Percentiles rank a stretch among this genome's conserved stretches.
Conservation (phyloP, 495 filamentous ascomycete genomes). For the Aspergillus mulundensis region DNA sequence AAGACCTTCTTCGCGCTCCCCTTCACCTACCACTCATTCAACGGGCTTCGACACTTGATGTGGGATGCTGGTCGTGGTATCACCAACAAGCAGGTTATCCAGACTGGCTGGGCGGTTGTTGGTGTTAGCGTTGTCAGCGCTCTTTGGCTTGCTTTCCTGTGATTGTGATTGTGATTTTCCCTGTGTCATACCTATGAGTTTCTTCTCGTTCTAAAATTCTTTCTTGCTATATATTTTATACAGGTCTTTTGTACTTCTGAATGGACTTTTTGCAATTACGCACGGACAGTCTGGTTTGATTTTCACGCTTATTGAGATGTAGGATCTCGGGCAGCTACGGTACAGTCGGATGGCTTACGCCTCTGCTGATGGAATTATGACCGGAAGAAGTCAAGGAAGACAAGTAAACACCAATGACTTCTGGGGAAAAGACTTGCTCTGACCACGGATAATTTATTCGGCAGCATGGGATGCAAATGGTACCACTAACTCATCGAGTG, state of each 20-base stretch:
- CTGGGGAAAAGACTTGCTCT: too few species aligned
- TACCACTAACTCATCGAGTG: too few species aligned
- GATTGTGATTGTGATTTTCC: constrained; percentile 28
- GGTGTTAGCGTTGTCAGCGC: constrained; percentile 62
- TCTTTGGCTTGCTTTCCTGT: constrained; percentile 56
- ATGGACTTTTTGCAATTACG: constrained; percentile 7
- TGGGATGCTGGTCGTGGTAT: constrained; percentile 77
- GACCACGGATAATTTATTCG: too few species aligned
- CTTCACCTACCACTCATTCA: constrained; percentile 82
- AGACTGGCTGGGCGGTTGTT: constrained; percentile 71
- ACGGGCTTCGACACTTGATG: constrained; percentile 83
- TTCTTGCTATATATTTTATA: constrained; percentile 25
- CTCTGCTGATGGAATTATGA: neutral
- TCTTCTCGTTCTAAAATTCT: constrained; percentile 20
- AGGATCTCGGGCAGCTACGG: neutral
- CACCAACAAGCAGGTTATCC: constrained; percentile 64
- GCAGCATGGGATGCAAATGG: too few species aligned
- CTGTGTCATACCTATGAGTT: constrained; percentile 41
- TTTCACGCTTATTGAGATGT: neutral
- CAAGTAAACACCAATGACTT: too few species aligned
- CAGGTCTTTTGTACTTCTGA: constrained; percentile 18
- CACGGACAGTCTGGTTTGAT: neutral
- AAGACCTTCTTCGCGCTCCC: constrained; percentile 75
- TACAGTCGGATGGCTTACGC: neutral
- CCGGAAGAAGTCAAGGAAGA: too few species aligned